These are phyloP conservation scores for Rhizophora apiculata DNA, from an alignment of 345 rosid genomes.

Conservation along the genomic window DNA sequence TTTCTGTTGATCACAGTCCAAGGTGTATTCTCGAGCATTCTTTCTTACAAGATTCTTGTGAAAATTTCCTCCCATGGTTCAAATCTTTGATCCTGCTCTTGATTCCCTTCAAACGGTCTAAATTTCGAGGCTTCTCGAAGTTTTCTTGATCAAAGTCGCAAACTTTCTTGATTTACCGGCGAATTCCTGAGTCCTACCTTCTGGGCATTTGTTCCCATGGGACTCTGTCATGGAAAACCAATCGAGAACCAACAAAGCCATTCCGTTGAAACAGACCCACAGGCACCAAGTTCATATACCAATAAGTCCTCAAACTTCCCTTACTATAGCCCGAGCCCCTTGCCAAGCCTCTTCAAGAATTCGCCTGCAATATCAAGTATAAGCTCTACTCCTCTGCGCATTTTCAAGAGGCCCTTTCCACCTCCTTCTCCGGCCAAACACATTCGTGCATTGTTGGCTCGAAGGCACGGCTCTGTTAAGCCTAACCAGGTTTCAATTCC, in stretches of 20 bases:
- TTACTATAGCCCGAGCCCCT: constrained; percentile 85
- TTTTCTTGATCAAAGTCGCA: constrained; percentile 12
- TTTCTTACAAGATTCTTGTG: constrained; percentile 1
- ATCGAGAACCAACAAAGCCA: constrained; percentile 42
- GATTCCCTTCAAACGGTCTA: constrained; percentile 11
- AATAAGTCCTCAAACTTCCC: constrained; percentile 66
- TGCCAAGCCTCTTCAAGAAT: constrained; percentile 77
- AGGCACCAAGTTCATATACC: constrained; percentile 33
- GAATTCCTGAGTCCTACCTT: constrained; percentile 9
- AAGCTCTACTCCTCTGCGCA: constrained; percentile 76
- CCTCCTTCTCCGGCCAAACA: constrained; percentile 99
- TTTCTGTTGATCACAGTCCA: neutral
- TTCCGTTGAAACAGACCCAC: constrained; percentile 36
- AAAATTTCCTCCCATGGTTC: neutral
- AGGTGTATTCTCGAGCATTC: neutral
- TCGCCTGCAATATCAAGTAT: constrained; percentile 78
- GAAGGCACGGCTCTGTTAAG: constrained; percentile 79
- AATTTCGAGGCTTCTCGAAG: constrained; percentile 3
- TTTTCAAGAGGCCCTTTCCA: constrained; percentile 95
- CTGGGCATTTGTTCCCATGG: constrained; percentile 47
- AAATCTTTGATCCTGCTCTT: neutral
- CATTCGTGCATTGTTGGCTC: constrained; percentile 73
- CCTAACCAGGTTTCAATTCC: constrained; percentile 84
- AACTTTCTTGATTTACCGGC: constrained; percentile 10
- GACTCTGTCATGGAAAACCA: constrained; percentile 90